These are phyloP conservation scores for Nigrograna mackinnonii DNA, from an alignment of 2,329 filamentous ascomycete species.

Conservation along the genomic window DNA sequence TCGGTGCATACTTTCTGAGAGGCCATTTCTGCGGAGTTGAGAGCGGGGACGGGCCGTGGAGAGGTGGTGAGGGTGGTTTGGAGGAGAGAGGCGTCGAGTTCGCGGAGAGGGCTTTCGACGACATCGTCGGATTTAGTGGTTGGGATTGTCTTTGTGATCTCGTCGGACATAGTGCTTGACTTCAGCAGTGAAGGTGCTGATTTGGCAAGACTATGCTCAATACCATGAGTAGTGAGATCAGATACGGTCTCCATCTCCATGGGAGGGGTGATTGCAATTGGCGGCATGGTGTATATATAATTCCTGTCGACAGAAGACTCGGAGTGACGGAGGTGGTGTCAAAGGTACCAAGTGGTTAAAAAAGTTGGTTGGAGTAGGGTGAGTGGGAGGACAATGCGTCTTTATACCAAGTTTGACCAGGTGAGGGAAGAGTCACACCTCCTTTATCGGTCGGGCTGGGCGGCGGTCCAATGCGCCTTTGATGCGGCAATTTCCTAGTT, in stretches of 20 bases:
- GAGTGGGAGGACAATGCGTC: no score
- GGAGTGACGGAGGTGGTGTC: no score
- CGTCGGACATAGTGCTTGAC: constrained; percentile 21
- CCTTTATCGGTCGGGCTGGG: no score
- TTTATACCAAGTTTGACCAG: no score
- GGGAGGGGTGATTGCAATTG: constrained; percentile 35
- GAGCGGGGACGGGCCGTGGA: constrained; percentile 46
- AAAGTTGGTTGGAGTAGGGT: no score
- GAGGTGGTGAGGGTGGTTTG: constrained; percentile 43
- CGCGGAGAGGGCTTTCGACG: constrained; percentile 30
- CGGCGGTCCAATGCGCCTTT: no score
- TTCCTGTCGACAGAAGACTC: no score
- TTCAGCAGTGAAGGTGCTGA: constrained; percentile 33
- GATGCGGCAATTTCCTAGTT: no score
- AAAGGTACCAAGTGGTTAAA: no score
- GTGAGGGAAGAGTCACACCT: no score
- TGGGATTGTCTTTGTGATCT: constrained; percentile 20
- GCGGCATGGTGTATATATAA: constrained; percentile 33
- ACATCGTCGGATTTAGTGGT: constrained; percentile 16
- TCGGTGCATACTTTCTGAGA: constrained; percentile 65
- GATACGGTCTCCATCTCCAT: constrained; percentile 26
- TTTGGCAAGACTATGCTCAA: constrained; percentile 31
- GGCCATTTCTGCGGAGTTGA: constrained; percentile 43
- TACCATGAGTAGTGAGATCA: constrained; percentile 35
- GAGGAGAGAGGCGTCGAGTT: constrained; percentile 49